phyloP scores from a whole-genome alignment of 495 filamentous ascomycete species.

The Penicillium riverlandense region DNA sequence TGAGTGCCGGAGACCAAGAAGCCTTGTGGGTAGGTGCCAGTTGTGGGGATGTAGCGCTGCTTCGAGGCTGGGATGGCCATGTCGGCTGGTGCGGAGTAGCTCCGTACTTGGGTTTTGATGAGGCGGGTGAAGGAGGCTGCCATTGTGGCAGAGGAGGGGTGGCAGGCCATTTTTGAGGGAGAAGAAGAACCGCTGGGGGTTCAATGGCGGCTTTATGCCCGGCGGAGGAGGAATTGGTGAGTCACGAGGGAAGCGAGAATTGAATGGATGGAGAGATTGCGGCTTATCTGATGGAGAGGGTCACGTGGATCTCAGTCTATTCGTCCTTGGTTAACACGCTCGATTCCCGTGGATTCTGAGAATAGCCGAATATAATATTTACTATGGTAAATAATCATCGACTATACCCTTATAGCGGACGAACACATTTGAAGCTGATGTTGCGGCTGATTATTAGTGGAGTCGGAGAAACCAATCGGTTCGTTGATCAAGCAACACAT shows the following conservation, averaged over 20 bases:
- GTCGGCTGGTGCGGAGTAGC: constrained; percentile 56
- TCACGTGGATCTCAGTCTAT: no score
- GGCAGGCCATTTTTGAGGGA: constrained; percentile 16
- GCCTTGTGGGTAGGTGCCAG: constrained; percentile 80
- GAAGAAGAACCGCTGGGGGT: neutral
- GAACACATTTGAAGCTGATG: constrained; percentile 7
- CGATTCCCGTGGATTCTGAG: no score
- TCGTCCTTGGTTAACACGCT: no score
- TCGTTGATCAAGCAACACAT: no score
- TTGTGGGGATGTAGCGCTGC: constrained; percentile 81
- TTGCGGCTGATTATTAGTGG: constrained; percentile 9
- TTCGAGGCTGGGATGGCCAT: constrained; percentile 62
- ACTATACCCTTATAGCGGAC: no score
- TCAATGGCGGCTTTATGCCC: no score
- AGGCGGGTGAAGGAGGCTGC: constrained; percentile 28
- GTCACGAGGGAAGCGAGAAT: no score
- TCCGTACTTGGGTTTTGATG: constrained; percentile 38
- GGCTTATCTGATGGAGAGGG: no score
- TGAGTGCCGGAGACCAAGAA: constrained; percentile 83
- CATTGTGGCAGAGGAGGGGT: constrained; percentile 26
- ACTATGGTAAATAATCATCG: no score
- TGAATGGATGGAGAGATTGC: no score
- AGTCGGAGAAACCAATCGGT: constrained; percentile 26
- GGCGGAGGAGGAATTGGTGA: no score
- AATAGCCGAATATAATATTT: no score